Conservation (phyloP, 805 yeast genomes). For the Ogataea sp. region DNA sequence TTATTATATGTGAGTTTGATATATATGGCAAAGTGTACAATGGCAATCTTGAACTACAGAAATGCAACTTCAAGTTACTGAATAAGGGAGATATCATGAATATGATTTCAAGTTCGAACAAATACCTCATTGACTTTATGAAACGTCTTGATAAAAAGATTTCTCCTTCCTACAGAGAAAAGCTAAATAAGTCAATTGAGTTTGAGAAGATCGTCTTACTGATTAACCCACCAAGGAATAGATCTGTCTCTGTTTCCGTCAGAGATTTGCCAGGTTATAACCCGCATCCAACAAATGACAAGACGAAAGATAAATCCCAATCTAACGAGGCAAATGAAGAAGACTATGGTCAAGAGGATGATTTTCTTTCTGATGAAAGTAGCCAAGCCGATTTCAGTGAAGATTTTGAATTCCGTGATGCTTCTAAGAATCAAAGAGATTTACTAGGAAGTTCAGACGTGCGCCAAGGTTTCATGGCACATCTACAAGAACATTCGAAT, state of each 20-base stretch:
- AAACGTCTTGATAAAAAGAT: slow-evolving; percentile 6
- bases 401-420: no score
- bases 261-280: neutral
- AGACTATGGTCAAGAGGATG: no score
- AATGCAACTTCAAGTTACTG: slow-evolving; percentile 6
- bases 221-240: neutral
- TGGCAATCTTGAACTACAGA: slow-evolving; percentile 13
- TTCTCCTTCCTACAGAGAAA: slow-evolving; percentile 9
- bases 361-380: no score
- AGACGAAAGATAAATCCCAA: neutral
- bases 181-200: slow-evolving; percentile 4
- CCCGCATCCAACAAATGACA: neutral
- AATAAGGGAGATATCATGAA: slow-evolving; percentile 4
- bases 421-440: no score
- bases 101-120: slow-evolving; percentile 5
- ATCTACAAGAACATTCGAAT: no score
- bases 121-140: slow-evolving; percentile 9
- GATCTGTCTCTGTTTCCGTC: neutral
- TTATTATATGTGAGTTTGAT: slow-evolving; percentile 12
- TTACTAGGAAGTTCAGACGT: no score
- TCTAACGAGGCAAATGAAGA: no score
- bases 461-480: no score
- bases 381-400: no score
- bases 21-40: slow-evolving; percentile 11
- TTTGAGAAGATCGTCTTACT: neutral